Base-by-base conservation (phyloP, 2,329 filamentous ascomycete species). In the Trichophyton mentagrophytes region DNA sequence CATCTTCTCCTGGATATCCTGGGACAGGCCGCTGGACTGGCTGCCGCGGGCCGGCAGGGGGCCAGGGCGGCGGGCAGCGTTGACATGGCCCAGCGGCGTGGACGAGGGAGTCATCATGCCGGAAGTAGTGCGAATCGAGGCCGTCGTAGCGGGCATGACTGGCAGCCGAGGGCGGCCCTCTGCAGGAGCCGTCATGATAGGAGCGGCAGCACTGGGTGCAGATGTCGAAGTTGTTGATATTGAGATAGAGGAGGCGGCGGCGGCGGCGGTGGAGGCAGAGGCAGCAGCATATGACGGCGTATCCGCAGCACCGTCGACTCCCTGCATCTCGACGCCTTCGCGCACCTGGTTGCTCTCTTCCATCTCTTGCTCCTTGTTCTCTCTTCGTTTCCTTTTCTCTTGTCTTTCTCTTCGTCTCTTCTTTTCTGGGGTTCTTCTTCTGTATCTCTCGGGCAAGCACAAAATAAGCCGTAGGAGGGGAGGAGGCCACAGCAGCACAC, bases 71-170 rank as follows among this genome's bases (percentile, higher is more conserved):
- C 85, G 77, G 44, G 84, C 84, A 57, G 84, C 82, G 72, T 86
- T 90, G 68, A 96, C 77, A 61, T 88, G 82, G 46, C 90, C 90
- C 3, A 91, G 78, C 46, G 89, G 85, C 30, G 87, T 93, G n/a
- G 90, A 96, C n/a, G 85, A 90, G 5, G 87, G 77, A 61, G 83
- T 89, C 84, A 95, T 90, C 51, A 62, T 64, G 13, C 65, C 64
- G 8, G 68, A 64, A 5, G 51, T 67, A 67, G 11, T 72, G 63
- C 22, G 70, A 64, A 13, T 70, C 69, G 15, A 67, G 62, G 7
- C 68, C 67, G n/a, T 65, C 60, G 22, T 44, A 49, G 13, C 53
- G 57, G 49, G 61, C 61, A 76, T 69, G 60, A 76, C 77, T 65
- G 78, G 76, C 20, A 84, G 76, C 57, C 85, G 82, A 60, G 85